Base-by-base conservation (phyloP, 1,139 yeast genomes). In the Williopsis jadinii region DNA sequence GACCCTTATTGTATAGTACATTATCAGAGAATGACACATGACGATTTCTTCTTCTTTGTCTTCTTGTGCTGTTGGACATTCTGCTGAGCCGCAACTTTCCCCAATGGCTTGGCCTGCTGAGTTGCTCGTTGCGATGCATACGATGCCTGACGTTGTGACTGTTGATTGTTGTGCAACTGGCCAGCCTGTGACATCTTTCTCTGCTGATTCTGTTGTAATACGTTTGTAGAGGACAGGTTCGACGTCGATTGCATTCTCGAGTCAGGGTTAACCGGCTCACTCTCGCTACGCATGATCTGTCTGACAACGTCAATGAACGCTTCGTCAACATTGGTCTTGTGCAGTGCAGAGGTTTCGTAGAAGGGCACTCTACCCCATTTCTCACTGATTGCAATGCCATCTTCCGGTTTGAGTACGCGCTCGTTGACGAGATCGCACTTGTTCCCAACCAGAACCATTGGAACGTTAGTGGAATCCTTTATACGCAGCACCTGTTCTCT, bases 311-410 rank as follows among this genome's bases (percentile, higher is more conserved):
- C 94, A 49, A 85, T 71, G 58, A 92, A 92, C 3, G 95, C 95
- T 54, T 84, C 92, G 55, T 84, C 95, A 37, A 90, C 95, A 58
- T 92, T 90, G 44, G 88, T 80, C 60, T 86, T 84, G 53, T 84
- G 77, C 74, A 88, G 84, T 33, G 98, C 97, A 50, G 95, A 83
- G 6, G 97, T 86, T 66, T 92, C 97, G 62, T 86, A 86, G 61
- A 90, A 92, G 14, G 96, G 90, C 8, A 84, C 92, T 57, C 81
- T 74, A 11, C 94, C 94, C 88, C 96, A 85, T 41, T 76, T 76
- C 52, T 83, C 82, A 38, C 95, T 90, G 24, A 88, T 81, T 46
- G 74, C 75, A 44, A 84, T 80, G 37, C 95, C 96, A 54, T 87
- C 95, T 49, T 80, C 88, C 41, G 80, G 79, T 46, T 81, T 70